phyloP scores from a whole-genome alignment of 192 early-diverging fungal species.

The Paraglomus brasilianum region DNA sequence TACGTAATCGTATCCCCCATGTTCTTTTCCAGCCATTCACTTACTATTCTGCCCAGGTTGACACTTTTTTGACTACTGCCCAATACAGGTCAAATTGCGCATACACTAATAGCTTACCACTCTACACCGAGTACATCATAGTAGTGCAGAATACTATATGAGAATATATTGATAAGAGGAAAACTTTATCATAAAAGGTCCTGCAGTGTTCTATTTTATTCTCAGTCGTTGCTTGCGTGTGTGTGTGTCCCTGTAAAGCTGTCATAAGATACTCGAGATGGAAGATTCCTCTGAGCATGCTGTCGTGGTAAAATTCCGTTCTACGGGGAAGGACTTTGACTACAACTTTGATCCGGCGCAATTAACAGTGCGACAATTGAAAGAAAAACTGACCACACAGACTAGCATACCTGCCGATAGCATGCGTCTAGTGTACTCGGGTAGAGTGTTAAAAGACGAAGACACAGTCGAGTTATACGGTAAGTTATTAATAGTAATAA shows the following conservation, averaged over 20 bases:
- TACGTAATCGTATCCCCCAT: too few relatives aligned
- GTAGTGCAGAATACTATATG: too few relatives aligned
- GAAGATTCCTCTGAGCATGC: constrained; percentile 34
- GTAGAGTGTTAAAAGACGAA: constrained; percentile 90
- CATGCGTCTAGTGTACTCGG: constrained; percentile 90
- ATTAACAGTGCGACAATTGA: constrained; percentile 68
- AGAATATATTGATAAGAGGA: too few relatives aligned
- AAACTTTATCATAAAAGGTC: too few relatives aligned
- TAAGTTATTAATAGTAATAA: constrained; percentile 32
- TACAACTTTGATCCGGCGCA: constrained; percentile 46
- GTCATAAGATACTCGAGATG: constrained; percentile 31
- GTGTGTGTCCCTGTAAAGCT: not conserved
- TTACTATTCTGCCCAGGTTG: too few relatives aligned
- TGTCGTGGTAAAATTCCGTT: constrained; percentile 53
- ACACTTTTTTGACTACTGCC: too few relatives aligned
- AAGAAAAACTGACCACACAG: constrained; percentile 61
- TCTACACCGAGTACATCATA: too few relatives aligned
- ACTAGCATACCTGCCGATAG: constrained; percentile 53
- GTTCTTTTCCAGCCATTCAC: too few relatives aligned
- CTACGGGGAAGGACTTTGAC: constrained; percentile 49
- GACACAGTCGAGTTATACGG: constrained; percentile 71
- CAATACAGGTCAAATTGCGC: too few relatives aligned
- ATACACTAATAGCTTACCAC: too few relatives aligned
- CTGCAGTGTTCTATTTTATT: not conserved
- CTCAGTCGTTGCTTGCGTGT: not conserved